Percentiles rank a stretch among this genome's conserved stretches.
Conservation (phyloP, 164 flowering plant genomes). For the Macadamia tetraphylla region DNA sequence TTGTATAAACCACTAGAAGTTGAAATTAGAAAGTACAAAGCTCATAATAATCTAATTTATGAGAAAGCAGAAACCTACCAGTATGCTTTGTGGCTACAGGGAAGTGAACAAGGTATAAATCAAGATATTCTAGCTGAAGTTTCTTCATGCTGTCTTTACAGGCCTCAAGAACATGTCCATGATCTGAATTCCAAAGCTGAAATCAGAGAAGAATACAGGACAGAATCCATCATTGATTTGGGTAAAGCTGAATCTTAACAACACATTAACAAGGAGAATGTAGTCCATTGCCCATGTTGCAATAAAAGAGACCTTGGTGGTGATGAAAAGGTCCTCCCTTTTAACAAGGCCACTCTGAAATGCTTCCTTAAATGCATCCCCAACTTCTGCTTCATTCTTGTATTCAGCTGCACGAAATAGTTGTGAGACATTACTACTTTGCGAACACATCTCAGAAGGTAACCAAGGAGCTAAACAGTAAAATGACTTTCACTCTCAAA, state of each 20-base stretch:
- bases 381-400: slow-evolving; percentile 84
- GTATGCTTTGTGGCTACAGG: slow-evolving; percentile 85
- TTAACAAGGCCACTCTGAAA: slow-evolving; percentile 67
- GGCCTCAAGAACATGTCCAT: slow-evolving; percentile 87
- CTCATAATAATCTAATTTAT: background rate
- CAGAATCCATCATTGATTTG: background rate
- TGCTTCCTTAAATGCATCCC: slow-evolving; percentile 79
- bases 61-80: slow-evolving; percentile 31
- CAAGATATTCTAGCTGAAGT: slow-evolving; percentile 79
- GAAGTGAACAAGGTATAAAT: slow-evolving; percentile 87
- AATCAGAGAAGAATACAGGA: slow-evolving; percentile 4
- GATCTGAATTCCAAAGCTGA: slow-evolving; percentile 97
- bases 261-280: no score
- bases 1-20: background rate
- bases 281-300: no score
- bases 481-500: background rate
- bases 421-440: background rate
- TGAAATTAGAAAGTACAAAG: background rate
- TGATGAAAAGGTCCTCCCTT: slow-evolving; percentile 88
- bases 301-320: slow-evolving; percentile 11
- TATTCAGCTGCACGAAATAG: slow-evolving; percentile 70
- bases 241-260: background rate
- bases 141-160: slow-evolving; percentile 87
- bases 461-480: background rate
- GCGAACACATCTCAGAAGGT: background rate